Conservation (phyloP, 129 eudicot genomes). For the Apium graveolens region DNA sequence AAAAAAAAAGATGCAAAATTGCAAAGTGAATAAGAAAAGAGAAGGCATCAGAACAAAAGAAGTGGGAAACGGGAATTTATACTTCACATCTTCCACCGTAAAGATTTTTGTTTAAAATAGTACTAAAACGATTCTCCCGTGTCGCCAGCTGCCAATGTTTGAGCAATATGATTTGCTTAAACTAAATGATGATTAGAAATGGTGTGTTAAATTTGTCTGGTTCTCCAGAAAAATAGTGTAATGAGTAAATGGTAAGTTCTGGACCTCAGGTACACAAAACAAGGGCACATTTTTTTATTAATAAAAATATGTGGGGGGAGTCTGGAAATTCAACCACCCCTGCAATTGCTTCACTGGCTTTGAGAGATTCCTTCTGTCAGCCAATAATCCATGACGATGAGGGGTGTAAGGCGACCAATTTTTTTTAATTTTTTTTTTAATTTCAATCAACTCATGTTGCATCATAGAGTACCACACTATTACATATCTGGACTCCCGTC, state of each 20-base stretch:
- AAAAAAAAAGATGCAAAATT: too few species aligned
- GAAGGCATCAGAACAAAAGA: constrained; percentile 6
- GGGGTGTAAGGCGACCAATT: not conserved
- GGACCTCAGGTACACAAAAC: not conserved
- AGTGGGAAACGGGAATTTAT: constrained; percentile 3
- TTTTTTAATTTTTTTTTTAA: not conserved
- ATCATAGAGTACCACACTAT: too few species aligned
- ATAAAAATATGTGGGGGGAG: too few species aligned
- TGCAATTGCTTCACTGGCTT: constrained; percentile 6
- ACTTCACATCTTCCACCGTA: not conserved
- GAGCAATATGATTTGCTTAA: not conserved
- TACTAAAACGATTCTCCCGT: not conserved
- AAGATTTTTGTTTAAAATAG: not conserved
- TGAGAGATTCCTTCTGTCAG: constrained; percentile 4
- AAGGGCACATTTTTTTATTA: not conserved
- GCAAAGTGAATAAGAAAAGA: constrained; percentile 1
- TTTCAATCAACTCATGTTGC: not conserved
- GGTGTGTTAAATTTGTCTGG: not conserved
- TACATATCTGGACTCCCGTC: too few species aligned
- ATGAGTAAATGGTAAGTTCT: not conserved
- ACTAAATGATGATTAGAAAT: not conserved
- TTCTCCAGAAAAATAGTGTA: not conserved
- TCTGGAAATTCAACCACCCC: not conserved
- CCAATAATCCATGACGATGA: not conserved
- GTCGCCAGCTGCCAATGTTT: not conserved